Base-by-base conservation (phyloP, 495 filamentous ascomycete species). In the Hyaloscypha bicolor region DNA sequence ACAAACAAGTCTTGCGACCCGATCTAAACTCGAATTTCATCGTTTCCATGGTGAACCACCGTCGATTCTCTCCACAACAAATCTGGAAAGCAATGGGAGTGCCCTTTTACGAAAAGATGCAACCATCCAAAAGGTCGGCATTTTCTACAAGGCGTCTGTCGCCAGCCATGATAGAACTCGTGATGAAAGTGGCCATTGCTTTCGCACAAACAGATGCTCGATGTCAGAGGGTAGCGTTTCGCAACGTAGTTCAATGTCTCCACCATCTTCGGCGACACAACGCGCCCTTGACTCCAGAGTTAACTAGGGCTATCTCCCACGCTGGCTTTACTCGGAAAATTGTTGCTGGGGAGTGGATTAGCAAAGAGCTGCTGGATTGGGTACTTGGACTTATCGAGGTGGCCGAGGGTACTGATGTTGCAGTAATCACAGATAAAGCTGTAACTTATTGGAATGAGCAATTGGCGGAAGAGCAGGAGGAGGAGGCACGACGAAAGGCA, bases 311-410 rank as follows among this genome's bases (percentile, higher is more conserved):
- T 21, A 62, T 86, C 9, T 74, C 77, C 29, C 70, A 76, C 33
- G 68, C 76, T 14, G 69, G 63, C 2, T 66, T 82, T 5, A 78
- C 77, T 3, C 76, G 75, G 64, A 77, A 80, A 64, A 70, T 85
- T 64, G 60, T 65, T 19, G 60, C 68, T n/a, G 76, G 75, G 19
- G 25, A 68, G 21, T 77, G 69, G 37, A 77, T 83, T 29, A 71
- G 74, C 29, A 75, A 74, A 59, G 69, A 69, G 4, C 76, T 80
- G 30, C 65, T 82, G 21, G 60, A 68, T 51, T 83, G 78, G 77
- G 70, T 77, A 59, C 61, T 83, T 60, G 51, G 52, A 37, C 60
- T 81, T 6, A 65, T 84, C 42, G 53, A 72, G 52, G 55, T 67
- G 42, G 69, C 73, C 14, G 65, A 74, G 51, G 79, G 81, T 31